These are phyloP conservation scores for Quercus alba DNA, from an alignment of 306 rosid species.

Conservation along the genomic window DNA sequence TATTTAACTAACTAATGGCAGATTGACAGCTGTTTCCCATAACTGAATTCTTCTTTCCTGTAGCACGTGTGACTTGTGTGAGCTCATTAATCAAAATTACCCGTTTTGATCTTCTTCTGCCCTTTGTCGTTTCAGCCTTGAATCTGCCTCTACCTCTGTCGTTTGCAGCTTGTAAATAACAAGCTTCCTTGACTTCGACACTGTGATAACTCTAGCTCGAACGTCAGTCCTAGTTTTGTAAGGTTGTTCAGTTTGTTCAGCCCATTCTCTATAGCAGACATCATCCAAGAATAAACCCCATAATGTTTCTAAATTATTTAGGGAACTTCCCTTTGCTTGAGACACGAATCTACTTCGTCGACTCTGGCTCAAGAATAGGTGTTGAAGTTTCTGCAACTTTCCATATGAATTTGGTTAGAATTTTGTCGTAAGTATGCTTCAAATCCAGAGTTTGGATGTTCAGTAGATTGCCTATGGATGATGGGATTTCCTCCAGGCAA, in stretches of 20 bases:
- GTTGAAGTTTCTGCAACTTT: constrained; percentile 29
- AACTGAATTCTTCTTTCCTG: no score
- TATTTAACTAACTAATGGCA: no score
- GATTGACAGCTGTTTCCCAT: no score
- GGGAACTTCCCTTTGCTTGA: background rate
- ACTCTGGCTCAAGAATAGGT: constrained; percentile 25
- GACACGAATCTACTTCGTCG: constrained; percentile 12
- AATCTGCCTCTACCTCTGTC: no score
- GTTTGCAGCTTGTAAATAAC: no score
- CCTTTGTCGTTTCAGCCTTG: no score
- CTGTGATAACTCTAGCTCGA: constrained; percentile 9
- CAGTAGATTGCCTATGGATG: constrained; percentile 19
- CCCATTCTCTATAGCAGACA: background rate
- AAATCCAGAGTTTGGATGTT: constrained; percentile 40
- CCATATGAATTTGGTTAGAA: constrained; percentile 34
- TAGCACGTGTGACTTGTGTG: no score
- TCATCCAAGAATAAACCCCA: constrained; percentile 23
- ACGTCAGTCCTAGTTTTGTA: constrained; percentile 27
- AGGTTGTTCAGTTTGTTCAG: constrained; percentile 12
- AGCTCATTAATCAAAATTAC: no score
- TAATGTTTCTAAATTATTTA: constrained; percentile 27
- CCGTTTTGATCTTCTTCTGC: no score
- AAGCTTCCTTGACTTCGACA: no score
- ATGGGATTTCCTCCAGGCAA: constrained; percentile 28
- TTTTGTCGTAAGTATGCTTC: constrained; percentile 27